Evolutionary conservation across 1,139 yeast species (phyloP).

Genomic region (Geotrichum carabidarum): DNA sequence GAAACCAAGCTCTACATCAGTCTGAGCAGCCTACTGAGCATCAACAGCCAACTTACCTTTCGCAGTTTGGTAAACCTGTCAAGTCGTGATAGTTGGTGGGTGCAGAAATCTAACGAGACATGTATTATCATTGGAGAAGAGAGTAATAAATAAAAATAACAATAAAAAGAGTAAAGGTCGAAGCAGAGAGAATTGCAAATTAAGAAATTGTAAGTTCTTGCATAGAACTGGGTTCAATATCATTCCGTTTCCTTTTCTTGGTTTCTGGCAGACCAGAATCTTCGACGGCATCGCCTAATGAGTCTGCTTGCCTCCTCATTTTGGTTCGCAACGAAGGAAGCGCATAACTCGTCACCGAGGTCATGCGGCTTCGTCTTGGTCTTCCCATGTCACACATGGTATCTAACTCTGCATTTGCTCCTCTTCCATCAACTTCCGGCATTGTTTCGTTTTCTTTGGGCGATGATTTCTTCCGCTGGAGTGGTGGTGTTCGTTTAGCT

Average conservation of each 20-base stretch:
- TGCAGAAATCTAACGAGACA: neutral
- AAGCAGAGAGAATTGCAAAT: neutral
- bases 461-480: slow-evolving; percentile 17
- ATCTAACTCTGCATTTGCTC: slow-evolving; percentile 16
- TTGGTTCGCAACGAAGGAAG: slow-evolving; percentile 64
- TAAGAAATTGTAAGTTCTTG: neutral
- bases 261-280: neutral
- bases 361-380: slow-evolving; percentile 45
- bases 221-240: neutral
- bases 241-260: neutral
- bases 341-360: slow-evolving; percentile 52
- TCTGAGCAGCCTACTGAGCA: slow-evolving; percentile 26
- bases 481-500: slow-evolving; percentile 2
- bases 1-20: slow-evolving; percentile 32
- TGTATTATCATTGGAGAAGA: neutral
- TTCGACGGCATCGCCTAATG: slow-evolving; percentile 52
- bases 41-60: slow-evolving; percentile 26
- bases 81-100: neutral
- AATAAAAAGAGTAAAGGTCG: neutral
- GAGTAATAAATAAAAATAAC: neutral
- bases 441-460: slow-evolving; percentile 23
- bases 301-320: slow-evolving; percentile 63
- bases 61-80: slow-evolving; percentile 23
- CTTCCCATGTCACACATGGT: neutral
- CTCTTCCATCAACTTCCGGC: slow-evolving; percentile 16